phyloP scores from a whole-genome alignment of 768 basidiomycete species.

The Trametes cingulata region DNA sequence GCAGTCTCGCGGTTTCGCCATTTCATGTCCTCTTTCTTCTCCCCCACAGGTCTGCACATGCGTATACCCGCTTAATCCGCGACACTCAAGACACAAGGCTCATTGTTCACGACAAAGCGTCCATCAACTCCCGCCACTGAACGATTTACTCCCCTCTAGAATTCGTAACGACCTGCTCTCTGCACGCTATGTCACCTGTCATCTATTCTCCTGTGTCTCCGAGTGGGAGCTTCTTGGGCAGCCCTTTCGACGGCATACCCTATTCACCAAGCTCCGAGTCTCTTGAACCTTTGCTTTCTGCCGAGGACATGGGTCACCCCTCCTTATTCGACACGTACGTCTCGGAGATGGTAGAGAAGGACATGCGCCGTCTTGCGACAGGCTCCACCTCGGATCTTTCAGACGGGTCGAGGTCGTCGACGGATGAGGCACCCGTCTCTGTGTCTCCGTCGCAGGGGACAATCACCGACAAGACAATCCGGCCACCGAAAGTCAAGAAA shows the following conservation, averaged over 20 bases:
- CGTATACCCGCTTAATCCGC: background rate
- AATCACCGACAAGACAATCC: constrained; percentile 12
- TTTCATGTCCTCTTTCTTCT: background rate
- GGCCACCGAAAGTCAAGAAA: constrained; percentile 12
- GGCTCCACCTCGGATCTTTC: constrained; percentile 4
- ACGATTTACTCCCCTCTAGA: background rate
- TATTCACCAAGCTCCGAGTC: constrained; percentile 11
- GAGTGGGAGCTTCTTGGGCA: background rate
- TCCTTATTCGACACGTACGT: constrained; percentile 8
- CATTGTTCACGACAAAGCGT: constrained; percentile 21
- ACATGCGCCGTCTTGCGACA: background rate
- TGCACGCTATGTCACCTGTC: constrained; percentile 13
- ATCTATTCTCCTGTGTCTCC: constrained; percentile 17
- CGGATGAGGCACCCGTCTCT: constrained; percentile 1
- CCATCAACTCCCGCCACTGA: constrained; percentile 14
- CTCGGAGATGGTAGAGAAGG: constrained; percentile 7
- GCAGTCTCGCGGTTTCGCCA: background rate
- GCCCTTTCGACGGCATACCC: constrained; percentile 7
- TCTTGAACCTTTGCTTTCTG: constrained; percentile 4
- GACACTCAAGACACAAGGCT: constrained; percentile 1
- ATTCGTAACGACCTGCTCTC: constrained; percentile 2
- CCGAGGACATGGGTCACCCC: background rate
- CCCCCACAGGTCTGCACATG: constrained; percentile 2
- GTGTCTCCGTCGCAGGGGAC: constrained; percentile 10
- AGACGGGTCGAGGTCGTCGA: constrained; percentile 7